phyloP scores from a whole-genome alignment of 2,329 filamentous ascomycete genomes.

The Lasiodiplodia theobromae region DNA sequence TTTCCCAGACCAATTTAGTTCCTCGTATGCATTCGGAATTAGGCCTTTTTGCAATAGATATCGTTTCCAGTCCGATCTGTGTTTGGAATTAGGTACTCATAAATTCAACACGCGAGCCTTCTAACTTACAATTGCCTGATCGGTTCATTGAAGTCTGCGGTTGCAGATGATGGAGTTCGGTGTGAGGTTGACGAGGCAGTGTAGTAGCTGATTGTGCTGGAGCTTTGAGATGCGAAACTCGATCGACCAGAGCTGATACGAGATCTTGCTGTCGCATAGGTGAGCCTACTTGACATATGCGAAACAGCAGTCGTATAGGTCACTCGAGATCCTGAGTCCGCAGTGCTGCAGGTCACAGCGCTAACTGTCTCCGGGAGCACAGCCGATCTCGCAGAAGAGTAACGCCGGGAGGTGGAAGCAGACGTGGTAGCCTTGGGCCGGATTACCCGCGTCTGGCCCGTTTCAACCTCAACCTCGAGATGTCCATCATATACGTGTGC shows the following conservation, averaged over 20 bases:
- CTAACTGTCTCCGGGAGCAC: neutral
- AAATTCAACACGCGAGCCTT: neutral
- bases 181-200: neutral
- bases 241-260: neutral
- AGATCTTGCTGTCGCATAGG: neutral
- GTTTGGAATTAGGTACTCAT: neutral
- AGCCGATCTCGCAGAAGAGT: too few relatives aligned
- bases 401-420: too few relatives aligned
- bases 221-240: neutral
- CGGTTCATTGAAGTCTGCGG: neutral
- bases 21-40: neutral
- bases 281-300: too few relatives aligned
- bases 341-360: neutral
- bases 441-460: too few relatives aligned
- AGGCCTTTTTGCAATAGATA: neutral
- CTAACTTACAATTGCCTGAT: neutral
- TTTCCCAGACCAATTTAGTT: neutral
- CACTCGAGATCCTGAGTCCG: neutral
- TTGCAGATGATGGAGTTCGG: neutral
- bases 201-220: neutral
- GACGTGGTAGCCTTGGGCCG: too few relatives aligned
- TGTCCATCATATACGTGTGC: too few relatives aligned
- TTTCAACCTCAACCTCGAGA: too few relatives aligned
- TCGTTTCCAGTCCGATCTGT: neutral
- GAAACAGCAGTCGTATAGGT: too few relatives aligned